A percentile compares a stretch with the other conserved stretches of the same genome.
Conservation (phyloP, 2,329 filamentous ascomycete genomes). For the Uncinocarpus reesii region DNA sequence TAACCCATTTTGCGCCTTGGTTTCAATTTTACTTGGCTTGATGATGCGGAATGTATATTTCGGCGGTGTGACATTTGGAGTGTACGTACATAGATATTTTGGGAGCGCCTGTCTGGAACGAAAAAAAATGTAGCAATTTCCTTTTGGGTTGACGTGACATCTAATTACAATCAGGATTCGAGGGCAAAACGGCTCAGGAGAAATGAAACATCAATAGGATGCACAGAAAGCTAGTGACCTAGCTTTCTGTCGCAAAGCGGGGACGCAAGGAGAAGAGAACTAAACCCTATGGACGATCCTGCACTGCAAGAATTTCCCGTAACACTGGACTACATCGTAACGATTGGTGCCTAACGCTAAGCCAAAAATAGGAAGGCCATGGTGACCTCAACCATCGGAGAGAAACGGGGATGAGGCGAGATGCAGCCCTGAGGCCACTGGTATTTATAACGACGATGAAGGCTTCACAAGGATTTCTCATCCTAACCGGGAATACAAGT, state of each 20-base stretch:
- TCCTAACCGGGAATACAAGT: not conserved
- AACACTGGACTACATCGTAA: not conserved
- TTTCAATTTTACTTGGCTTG: not conserved
- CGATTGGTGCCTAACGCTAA: not conserved
- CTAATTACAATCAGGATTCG: constrained; percentile 10
- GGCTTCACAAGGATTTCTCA: not conserved
- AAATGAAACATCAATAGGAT: not conserved
- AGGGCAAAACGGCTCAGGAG: not conserved
- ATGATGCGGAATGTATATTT: no score
- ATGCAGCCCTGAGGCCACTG: not conserved
- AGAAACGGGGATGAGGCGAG: not conserved
- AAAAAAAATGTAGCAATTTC: not conserved
- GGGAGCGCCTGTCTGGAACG: not conserved
- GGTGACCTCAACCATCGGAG: not conserved
- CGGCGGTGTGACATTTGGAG: no score
- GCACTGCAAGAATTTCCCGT: not conserved
- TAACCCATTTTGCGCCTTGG: not conserved
- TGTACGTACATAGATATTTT: not conserved
- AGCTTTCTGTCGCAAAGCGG: not conserved
- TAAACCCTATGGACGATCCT: not conserved
- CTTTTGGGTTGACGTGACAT: constrained; percentile 7
- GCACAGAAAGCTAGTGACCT: not conserved
- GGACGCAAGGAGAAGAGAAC: not conserved
- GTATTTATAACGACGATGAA: not conserved
- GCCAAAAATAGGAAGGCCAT: not conserved